These are phyloP conservation scores for Didymella sp. DNA, from an alignment of 2,329 filamentous ascomycete genomes.

Conservation along the genomic window DNA sequence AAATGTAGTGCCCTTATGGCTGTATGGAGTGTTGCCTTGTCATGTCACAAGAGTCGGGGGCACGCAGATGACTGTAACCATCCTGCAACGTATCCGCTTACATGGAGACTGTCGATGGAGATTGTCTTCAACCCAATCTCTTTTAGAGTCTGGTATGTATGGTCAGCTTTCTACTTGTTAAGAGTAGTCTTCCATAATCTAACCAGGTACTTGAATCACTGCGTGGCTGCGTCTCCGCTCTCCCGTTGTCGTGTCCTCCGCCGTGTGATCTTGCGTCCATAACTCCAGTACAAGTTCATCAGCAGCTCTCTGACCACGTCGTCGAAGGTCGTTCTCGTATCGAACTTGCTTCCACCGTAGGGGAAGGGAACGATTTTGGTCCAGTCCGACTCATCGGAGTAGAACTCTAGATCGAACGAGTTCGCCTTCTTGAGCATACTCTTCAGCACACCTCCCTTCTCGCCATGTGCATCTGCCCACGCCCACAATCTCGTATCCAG, in stretches of 20 bases:
- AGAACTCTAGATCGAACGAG: constrained; percentile 44
- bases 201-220: background rate
- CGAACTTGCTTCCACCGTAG: constrained; percentile 45
- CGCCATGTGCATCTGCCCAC: constrained; percentile 42
- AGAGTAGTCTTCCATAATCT: background rate
- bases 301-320: constrained; percentile 38
- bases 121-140: background rate
- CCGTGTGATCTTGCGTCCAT: constrained; percentile 44
- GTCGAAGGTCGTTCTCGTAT: constrained; percentile 36
- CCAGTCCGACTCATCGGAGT: constrained; percentile 39
- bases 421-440: constrained; percentile 42
- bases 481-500: constrained; percentile 45
- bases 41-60: no score
- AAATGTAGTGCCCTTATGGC: no score
- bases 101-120: background rate
- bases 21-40: no score
- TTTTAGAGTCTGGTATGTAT: background rate
- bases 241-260: constrained; percentile 19
- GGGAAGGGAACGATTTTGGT: constrained; percentile 43
- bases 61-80: background rate
- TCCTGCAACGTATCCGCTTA: background rate
- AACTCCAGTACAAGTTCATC: constrained; percentile 40
- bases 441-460: constrained; percentile 39
- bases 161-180: background rate
- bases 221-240: background rate